Base-by-base conservation (phyloP, 2,329 filamentous ascomycete genomes). In the Phialemoniopsis sp. region DNA sequence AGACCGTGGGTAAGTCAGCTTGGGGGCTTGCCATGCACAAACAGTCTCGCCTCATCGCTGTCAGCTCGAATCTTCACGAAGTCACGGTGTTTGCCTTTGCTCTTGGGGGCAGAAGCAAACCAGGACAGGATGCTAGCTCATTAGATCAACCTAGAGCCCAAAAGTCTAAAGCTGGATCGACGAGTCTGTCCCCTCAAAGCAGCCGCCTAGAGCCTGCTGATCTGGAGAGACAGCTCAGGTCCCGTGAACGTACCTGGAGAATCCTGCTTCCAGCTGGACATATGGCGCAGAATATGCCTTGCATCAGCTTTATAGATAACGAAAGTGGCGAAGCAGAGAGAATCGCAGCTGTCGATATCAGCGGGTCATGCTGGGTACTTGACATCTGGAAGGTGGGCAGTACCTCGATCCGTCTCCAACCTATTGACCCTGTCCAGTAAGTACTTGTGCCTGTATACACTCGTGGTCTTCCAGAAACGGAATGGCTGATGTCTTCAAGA, bases 11-110 rank as follows among this genome's bases (percentile, higher is more conserved):
- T 2, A 66, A 64, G 17, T 91, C 87, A 43, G 91, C 90, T 3
- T 98, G 93, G 93, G 93, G 91, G 0, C 63, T 95, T 35, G 85
- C 89, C 8, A 74, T 95, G 10, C 91, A 97, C 58, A 74, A 79
- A 45, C 68, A 82, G 46, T 88, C 87, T n/a, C 80, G 90, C 0
- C 68, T 96, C 45, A 85, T 98, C 46, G 93, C 91, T 1, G 83
- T 94, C 30, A 87, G 86, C 50, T 82, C 87, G 1, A 98, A 98
- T 56, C 76, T 73, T 4, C 55, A 56, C 37, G 72, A 76, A 45
- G 60, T 76, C 7, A 72, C 66, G 1, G 68, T 80, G 1, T 80
- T 79, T 49, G 72, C 70, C 1, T 67, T 70, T 46, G 69, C 67
- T 44, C 52, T 34, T 12, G 32, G 37, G 13, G 10, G 21, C 6